A percentile compares a stretch with the other conserved stretches of the same genome.
phyloP scores from a whole-genome alignment of 768 basidiomycete genomes.

The Mycena vulgaris region DNA sequence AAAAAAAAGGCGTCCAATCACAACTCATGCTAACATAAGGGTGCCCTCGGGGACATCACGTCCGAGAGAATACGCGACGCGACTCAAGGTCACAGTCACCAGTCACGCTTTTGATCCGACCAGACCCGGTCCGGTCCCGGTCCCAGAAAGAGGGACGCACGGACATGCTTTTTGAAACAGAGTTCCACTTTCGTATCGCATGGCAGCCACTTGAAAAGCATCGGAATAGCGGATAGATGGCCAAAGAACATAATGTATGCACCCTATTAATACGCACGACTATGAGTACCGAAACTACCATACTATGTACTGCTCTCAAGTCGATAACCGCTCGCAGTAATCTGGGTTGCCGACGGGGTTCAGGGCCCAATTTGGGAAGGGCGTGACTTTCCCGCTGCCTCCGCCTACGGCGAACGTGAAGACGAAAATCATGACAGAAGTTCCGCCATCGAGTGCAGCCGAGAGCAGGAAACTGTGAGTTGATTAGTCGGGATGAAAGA shows the following conservation, averaged over 20 bases:
- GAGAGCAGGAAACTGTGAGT: conserved; percentile 38
- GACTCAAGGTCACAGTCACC: too few relatives aligned
- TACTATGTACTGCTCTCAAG: not conserved
- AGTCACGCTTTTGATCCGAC: too few relatives aligned
- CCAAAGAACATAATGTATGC: not conserved
- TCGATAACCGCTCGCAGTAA: conserved; percentile 47
- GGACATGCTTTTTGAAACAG: too few relatives aligned
- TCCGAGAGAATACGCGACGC: too few relatives aligned
- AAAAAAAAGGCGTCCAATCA: too few relatives aligned
- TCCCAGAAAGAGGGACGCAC: too few relatives aligned
- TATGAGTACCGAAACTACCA: not conserved
- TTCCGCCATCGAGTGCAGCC: conserved; percentile 39
- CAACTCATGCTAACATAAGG: too few relatives aligned
- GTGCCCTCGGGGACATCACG: too few relatives aligned
- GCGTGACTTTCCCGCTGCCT: conserved; percentile 41
- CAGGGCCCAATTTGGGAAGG: conserved; percentile 47
- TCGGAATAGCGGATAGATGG: too few relatives aligned
- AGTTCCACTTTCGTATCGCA: too few relatives aligned
- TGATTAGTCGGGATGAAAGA: not conserved
- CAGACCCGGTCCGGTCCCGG: too few relatives aligned
- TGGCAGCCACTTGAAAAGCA: too few relatives aligned
- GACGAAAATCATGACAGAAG: conserved; percentile 50
- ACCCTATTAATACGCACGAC: not conserved
- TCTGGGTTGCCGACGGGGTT: conserved; percentile 51
- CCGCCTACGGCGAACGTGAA: conserved; percentile 50